These are phyloP conservation scores for Penicillium malachiteum DNA, from an alignment of 495 filamentous ascomycete species.

Conservation along the genomic window DNA sequence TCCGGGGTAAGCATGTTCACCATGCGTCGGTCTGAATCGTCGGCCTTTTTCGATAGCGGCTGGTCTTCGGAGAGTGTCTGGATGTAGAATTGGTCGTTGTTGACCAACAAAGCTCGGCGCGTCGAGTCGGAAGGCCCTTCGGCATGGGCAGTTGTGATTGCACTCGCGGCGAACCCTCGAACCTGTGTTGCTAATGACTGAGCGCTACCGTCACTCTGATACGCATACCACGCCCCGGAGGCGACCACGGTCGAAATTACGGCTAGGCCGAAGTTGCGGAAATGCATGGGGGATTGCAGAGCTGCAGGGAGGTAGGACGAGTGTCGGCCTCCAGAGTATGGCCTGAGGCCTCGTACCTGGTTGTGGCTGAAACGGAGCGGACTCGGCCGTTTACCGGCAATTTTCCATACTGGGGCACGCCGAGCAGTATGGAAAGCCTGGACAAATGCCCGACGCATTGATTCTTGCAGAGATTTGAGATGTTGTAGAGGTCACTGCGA, in stretches of 20 bases:
- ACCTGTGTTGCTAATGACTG: slow-evolving; percentile 27
- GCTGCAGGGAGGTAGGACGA: slow-evolving; percentile 33
- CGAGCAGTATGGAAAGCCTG: slow-evolving; percentile 63
- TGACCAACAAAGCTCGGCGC: slow-evolving; percentile 63
- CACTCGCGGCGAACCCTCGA: slow-evolving; percentile 31
- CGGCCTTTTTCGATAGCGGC: slow-evolving; percentile 81
- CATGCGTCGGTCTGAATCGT: slow-evolving; percentile 75
- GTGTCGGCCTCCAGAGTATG: slow-evolving; percentile 40
- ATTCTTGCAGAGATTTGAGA: slow-evolving; percentile 6
- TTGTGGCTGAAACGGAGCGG: slow-evolving; percentile 43
- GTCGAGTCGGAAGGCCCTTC: slow-evolving; percentile 32
- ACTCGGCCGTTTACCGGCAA: slow-evolving; percentile 45
- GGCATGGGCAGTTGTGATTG: slow-evolving; percentile 28
- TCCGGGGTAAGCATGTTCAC: slow-evolving; percentile 96
- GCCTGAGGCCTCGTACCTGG: slow-evolving; percentile 47
- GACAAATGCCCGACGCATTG: slow-evolving; percentile 66
- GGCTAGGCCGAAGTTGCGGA: slow-evolving; percentile 62
- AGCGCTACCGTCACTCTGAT: slow-evolving; percentile 41
- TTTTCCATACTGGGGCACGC: slow-evolving; percentile 54
- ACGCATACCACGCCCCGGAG: slow-evolving; percentile 65
- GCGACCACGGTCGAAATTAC: slow-evolving; percentile 60
- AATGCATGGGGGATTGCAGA: slow-evolving; percentile 60
- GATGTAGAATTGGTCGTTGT: slow-evolving; percentile 80
- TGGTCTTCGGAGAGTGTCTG: slow-evolving; percentile 75
- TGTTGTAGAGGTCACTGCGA: slow-evolving; percentile 1